Conservation (phyloP, 2,329 filamentous ascomycete genomes). For the Fusarium chlamydosporum region DNA sequence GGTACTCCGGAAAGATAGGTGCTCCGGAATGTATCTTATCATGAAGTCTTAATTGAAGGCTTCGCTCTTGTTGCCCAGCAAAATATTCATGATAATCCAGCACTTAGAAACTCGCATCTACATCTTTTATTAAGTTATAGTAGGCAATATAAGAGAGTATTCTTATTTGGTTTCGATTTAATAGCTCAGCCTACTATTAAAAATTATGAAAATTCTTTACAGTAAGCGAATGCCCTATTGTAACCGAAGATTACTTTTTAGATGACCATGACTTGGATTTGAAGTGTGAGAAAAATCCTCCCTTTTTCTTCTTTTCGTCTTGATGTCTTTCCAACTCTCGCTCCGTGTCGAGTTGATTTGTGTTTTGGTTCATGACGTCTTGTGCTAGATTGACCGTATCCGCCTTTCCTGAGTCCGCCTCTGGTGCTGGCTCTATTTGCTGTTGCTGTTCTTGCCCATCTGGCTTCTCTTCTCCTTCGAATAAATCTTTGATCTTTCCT, state of each 20-base stretch:
- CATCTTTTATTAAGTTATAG: too few relatives aligned
- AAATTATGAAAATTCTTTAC: not conserved
- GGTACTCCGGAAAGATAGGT: too few relatives aligned
- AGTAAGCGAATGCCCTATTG: fast-evolving
- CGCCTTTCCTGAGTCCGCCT: slow-evolving; percentile 32
- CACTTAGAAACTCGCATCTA: too few relatives aligned
- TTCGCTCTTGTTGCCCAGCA: too few relatives aligned
- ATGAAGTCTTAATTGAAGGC: too few relatives aligned
- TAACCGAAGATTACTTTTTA: not conserved
- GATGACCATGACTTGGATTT: slow-evolving; percentile 11
- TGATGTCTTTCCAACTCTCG: slow-evolving; percentile 46
- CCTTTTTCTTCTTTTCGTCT: slow-evolving; percentile 30
- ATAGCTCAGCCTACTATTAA: not conserved
- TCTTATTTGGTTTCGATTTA: too few relatives aligned
- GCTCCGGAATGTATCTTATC: too few relatives aligned
- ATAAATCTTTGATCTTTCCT: slow-evolving; percentile 67
- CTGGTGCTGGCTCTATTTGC: not conserved
- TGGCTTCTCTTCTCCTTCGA: slow-evolving; percentile 54
- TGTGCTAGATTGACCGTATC: slow-evolving; percentile 64
- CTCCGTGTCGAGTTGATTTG: slow-evolving; percentile 64
- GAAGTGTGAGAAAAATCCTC: slow-evolving; percentile 32
- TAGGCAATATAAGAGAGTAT: too few relatives aligned
- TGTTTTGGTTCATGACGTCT: slow-evolving; percentile 68
- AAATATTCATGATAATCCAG: too few relatives aligned
- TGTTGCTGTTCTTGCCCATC: slow-evolving; percentile 12